Base-by-base conservation (phyloP, 2,329 filamentous ascomycete genomes). In the Cladosporium halotolerans region DNA sequence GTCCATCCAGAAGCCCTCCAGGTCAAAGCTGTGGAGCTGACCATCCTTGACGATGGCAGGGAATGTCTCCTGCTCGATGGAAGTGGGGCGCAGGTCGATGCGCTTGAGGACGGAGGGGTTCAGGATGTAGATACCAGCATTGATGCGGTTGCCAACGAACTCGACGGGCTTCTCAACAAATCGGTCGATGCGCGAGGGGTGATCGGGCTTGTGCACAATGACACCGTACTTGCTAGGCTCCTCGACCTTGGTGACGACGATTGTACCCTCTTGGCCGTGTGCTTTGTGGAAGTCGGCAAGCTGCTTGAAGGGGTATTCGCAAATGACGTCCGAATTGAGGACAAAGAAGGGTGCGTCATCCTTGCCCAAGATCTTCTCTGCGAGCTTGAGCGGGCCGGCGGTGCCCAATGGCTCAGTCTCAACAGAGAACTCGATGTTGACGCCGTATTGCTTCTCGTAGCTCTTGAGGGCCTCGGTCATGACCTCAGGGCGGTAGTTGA, bases 131-230 rank as follows among this genome's bases (percentile, higher is more conserved):
- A 97, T 89, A 75, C 93, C 93, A 63, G 92, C 93, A 67, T 97
- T 97, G 81, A 97, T 97, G 61, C 92, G 88, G 82, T 97, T 97
- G 66, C 92, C 92, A 55, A 97, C 92, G 69, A 96, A 97, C 76
- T 97, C 89, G 70, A 97, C 89, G 36, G 92, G 92, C 81, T 99
- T 99, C 83, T 99, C 92, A 63, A 99, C 93, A 77, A 99, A 99
- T 63, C 93, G 90, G 75, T 99, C 93, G 73, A 99, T 97, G 69
- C 88, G 84, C 44, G 89, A 89, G 52, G 88, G 76, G 75, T 96
- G 89, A 72, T 85, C 88, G 58, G 90, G 89, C 79, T 95, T 93
- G 84, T 97, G 92, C 31, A 99, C 93, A 53, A 99, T 85, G 63
- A 99, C 92, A 82, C 92, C 92, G 72, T 97, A 99, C 76, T 99